A percentile compares a stretch with the other conserved stretches of the same genome.
These are phyloP conservation scores for Solanum chilense DNA, from an alignment of 257 asterid genomes.

Conservation along the genomic window DNA sequence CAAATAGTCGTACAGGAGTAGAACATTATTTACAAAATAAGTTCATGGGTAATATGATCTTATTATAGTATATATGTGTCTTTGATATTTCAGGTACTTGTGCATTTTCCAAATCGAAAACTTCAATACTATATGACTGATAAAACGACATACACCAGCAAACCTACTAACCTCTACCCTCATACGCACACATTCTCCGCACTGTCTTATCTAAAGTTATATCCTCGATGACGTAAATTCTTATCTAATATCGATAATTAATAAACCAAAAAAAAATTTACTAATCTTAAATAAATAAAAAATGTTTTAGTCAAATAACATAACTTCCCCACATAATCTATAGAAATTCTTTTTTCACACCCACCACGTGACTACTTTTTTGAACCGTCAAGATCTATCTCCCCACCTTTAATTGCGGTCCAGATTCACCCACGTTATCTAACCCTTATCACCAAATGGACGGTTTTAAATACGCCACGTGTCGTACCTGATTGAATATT, in stretches of 20 bases:
- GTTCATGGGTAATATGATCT: fast-evolving
- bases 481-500: not conserved
- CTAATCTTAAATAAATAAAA: not conserved
- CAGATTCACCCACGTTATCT: not conserved
- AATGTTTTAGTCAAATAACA: not conserved
- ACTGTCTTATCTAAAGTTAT: not conserved
- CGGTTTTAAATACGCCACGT: not conserved
- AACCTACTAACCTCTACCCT: too few relatives aligned
- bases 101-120: too few relatives aligned
- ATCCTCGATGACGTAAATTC: too few relatives aligned
- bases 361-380: not conserved
- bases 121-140: too few relatives aligned
- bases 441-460: not conserved
- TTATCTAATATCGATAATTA: not conserved
- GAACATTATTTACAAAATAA: too few relatives aligned
- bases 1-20: too few relatives aligned
- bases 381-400: not conserved
- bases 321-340: not conserved
- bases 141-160: too few relatives aligned
- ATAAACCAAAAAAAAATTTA: not conserved
- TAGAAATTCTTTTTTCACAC: not conserved
- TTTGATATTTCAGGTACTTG: too few relatives aligned
- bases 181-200: not conserved
- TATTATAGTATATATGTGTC: too few relatives aligned
- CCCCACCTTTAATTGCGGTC: not conserved